These are phyloP conservation scores for Gentiana straminea DNA, from an alignment of 257 asterid genomes.

Conservation along the genomic window DNA sequence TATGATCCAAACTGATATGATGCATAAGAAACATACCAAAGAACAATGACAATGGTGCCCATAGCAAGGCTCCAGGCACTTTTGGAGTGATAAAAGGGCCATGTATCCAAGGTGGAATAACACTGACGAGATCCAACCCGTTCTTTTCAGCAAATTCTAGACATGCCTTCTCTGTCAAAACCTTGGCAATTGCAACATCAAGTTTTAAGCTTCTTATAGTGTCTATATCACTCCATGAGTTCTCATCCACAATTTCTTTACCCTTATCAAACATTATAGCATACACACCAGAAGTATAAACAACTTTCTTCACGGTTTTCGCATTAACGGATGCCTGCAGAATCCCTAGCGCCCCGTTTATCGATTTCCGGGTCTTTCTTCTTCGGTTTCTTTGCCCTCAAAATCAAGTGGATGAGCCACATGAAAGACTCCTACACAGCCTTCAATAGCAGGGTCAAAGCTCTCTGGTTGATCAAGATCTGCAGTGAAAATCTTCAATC, in stretches of 20 bases:
- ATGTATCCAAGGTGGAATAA: conserved; percentile 5
- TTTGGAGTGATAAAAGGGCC: conserved; percentile 9
- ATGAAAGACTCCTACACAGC: conserved; percentile 65
- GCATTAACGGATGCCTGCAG: conserved; percentile 36
- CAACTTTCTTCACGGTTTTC: conserved; percentile 38
- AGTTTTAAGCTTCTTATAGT: conserved; percentile 5
- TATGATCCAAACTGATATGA: neutral
- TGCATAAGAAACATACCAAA: conserved; percentile 17
- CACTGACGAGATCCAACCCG: conserved; percentile 13
- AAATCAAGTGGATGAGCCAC: conserved; percentile 56
- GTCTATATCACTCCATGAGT: conserved; percentile 31
- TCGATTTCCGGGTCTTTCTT: conserved; percentile 21
- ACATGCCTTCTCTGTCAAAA: conserved; percentile 18
- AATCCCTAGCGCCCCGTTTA: conserved; percentile 26
- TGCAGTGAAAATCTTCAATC: conserved; percentile 43
- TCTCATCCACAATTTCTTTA: conserved; percentile 21
- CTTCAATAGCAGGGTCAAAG: conserved; percentile 40
- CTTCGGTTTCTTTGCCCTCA: conserved; percentile 38
- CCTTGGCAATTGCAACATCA: conserved; percentile 15
- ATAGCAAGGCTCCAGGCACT: neutral
- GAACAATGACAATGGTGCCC: conserved; percentile 19
- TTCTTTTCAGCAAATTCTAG: conserved; percentile 18
- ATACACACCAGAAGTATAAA: conserved; percentile 28
- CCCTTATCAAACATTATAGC: conserved; percentile 5
- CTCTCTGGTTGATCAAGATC: conserved; percentile 43